phyloP scores from a whole-genome alignment of 768 basidiomycete genomes.

The Kwoniella heveanensis region DNA sequence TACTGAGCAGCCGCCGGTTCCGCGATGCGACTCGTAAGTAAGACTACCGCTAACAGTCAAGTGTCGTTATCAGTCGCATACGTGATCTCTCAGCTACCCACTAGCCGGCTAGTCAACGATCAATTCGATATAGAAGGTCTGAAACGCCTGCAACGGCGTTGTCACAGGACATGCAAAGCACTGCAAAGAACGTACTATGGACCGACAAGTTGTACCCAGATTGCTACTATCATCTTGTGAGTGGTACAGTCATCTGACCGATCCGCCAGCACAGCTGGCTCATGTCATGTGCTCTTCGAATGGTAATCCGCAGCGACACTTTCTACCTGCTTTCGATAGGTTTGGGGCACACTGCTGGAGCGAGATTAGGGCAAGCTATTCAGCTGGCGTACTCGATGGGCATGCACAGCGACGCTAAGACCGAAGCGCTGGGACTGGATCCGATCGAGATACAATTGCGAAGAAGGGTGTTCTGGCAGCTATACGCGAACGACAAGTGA shows the following conservation, averaged over 20 bases:
- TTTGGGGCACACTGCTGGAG: conserved; percentile 43
- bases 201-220: conserved; percentile 45
- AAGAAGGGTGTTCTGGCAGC: conserved; percentile 51
- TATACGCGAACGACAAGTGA: conserved; percentile 50
- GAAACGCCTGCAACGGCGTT: conserved; percentile 45
- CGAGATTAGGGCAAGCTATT: conserved; percentile 46
- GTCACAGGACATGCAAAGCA: conserved; percentile 43
- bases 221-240: conserved; percentile 50
- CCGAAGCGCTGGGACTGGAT: conserved; percentile 38
- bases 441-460: conserved; percentile 46
- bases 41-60: too few species aligned
- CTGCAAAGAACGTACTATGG: conserved; percentile 48
- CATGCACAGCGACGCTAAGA: conserved; percentile 46
- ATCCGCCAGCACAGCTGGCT: too few species aligned
- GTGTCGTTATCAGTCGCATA: conserved; percentile 43
- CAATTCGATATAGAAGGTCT: conserved; percentile 47
- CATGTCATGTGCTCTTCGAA: too few species aligned
- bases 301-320: conserved; percentile 37
- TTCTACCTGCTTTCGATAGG: conserved; percentile 52
- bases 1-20: neutral
- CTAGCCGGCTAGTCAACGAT: conserved; percentile 42
- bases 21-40: conserved; percentile 1
- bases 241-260: conserved; percentile 17
- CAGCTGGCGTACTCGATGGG: conserved; percentile 49
- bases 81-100: conserved; percentile 51